phyloP scores from a whole-genome alignment of 257 asterid genomes.

The Capsicum chinense region DNA sequence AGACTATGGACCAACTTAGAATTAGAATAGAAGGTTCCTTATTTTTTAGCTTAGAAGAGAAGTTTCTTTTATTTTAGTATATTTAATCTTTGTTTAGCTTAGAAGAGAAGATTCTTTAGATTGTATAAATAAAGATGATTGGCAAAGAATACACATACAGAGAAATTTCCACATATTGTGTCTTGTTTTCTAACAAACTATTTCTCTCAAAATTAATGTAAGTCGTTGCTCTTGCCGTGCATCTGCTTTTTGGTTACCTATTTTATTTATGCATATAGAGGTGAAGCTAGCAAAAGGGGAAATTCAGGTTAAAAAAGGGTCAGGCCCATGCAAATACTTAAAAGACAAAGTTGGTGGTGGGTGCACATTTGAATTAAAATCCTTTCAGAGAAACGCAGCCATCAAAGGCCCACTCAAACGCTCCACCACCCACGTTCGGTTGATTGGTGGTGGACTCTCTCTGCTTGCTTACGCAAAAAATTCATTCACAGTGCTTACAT shows the following conservation, averaged over 20 bases:
- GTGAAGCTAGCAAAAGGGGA: slow-evolving; percentile 19
- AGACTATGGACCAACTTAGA: no score
- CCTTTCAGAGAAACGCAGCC: slow-evolving; percentile 47
- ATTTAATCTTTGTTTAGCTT: no score
- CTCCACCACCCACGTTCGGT: slow-evolving; percentile 20
- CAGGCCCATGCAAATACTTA: slow-evolving; percentile 24
- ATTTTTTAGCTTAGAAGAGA: no score
- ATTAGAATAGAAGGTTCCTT: no score
- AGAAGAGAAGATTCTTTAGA: no score
- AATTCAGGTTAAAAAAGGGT: slow-evolving; percentile 21
- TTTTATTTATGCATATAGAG: background rate
- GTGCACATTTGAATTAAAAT: slow-evolving; percentile 47
- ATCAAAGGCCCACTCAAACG: slow-evolving; percentile 53
- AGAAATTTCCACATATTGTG: no score
- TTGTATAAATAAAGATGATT: no score
- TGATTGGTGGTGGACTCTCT: slow-evolving; percentile 31
- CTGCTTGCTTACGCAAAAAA: background rate
- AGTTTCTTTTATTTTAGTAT: no score
- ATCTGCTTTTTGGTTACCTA: background rate
- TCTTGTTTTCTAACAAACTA: no score
- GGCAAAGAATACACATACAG: no score
- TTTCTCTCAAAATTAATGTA: background rate
- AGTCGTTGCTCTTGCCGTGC: background rate
- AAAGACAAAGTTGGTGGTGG: slow-evolving; percentile 21
- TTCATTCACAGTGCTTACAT: no score